Conservation (phyloP, 176 grass and related monocot genomes). For the bread wheat (Triticum aestivum) region IWGSC_CS_RefSeq_v2.1 NC_057806.1:584520717-584521216, state of each 20-base stretch:
- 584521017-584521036: constrained; percentile 75
- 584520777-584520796: neutral
- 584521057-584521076: constrained; percentile 56
- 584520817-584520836: neutral
- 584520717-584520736: too few species aligned
- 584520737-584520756: neutral
- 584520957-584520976: constrained; percentile 76
- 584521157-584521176: constrained; percentile 61
- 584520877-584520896: too few species aligned
- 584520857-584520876: too few species aligned
- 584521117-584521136: constrained; percentile 69
- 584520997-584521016: constrained; percentile 64
- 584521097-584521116: constrained; percentile 42
- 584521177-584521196: constrained; percentile 82
- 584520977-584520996: constrained; percentile 78
- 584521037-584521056: constrained; percentile 80
- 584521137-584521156: constrained; percentile 50
- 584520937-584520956: constrained; percentile 50
- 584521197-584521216: constrained; percentile 47
- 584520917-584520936: neutral
- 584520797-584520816: neutral
- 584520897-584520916: too few species aligned
- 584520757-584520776: neutral
- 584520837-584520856: too few species aligned
- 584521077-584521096: neutral